Percentiles rank a stretch among this genome's conserved stretches.
Conservation (phyloP, 441 rosid genomes). For the Erodium moschatum region DNA sequence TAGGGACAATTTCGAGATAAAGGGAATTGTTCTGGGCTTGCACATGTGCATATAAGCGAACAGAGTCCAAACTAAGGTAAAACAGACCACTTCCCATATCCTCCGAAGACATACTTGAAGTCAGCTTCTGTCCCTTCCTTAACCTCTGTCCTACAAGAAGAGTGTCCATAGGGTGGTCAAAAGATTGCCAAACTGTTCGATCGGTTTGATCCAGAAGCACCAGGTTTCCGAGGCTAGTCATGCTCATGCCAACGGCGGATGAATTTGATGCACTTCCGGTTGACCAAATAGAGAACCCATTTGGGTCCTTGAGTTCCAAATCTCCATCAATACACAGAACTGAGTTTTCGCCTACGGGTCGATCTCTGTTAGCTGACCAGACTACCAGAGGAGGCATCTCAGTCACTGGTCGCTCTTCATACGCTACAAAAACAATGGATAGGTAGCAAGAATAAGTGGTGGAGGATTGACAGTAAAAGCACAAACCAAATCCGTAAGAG, state of each 20-base stretch:
- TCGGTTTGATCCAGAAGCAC: background rate
- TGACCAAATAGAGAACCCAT: background rate
- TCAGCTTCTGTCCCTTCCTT: background rate
- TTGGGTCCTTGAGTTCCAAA: background rate
- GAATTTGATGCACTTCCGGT: background rate
- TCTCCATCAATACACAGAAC: background rate
- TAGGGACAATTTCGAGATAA: too few relatives aligned
- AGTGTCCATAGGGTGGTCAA: conserved; percentile 18
- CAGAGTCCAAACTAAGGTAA: background rate
- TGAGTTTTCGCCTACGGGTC: background rate
- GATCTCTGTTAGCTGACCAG: background rate
- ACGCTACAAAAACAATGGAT: background rate
- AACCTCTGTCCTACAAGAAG: conserved; percentile 16
- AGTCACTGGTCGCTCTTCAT: background rate
- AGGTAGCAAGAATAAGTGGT: background rate
- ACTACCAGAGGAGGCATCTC: background rate
- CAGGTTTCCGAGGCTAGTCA: too few relatives aligned
- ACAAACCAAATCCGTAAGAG: background rate
- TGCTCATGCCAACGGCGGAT: background rate
- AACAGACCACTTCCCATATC: conserved; percentile 14
- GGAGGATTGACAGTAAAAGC: background rate
- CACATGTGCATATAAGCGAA: background rate
- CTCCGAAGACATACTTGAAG: conserved; percentile 11
- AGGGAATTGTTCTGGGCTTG: too few relatives aligned
- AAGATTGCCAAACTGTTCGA: conserved; percentile 16